A percentile compares a stretch with the other conserved stretches of the same genome.
Conservation (phyloP, 1,284 basidiomycete genomes). For the Exobasidium rhododendri region DNA sequence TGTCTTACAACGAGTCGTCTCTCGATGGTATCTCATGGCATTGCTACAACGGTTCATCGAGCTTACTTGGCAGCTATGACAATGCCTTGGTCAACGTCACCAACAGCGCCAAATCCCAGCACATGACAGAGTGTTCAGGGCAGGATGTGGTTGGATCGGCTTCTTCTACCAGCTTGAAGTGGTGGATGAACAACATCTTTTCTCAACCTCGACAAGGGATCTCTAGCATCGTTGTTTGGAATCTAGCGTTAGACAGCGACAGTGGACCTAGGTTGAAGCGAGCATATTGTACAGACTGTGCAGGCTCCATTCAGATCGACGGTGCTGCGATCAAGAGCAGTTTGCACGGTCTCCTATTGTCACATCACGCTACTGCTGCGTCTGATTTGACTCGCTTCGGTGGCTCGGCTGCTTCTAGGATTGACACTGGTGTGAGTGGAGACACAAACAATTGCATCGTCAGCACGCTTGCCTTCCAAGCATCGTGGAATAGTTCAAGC, state of each 20-base stretch:
- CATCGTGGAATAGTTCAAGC: conserved; percentile 12
- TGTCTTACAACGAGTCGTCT: conserved; percentile 25
- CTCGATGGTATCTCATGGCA: conserved; percentile 43
- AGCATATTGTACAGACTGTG: conserved; percentile 31
- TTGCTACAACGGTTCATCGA: conserved; percentile 33
- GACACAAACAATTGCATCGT: conserved; percentile 8
- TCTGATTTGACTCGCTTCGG: conserved; percentile 30
- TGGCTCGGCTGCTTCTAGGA: conserved; percentile 25
- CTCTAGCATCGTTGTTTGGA: conserved; percentile 31
- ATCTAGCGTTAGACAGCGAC: conserved; percentile 29
- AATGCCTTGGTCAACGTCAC: conserved; percentile 16
- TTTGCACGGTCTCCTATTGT: conserved; percentile 28
- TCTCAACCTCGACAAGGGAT: conserved; percentile 24
- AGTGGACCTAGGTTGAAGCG: conserved; percentile 27
- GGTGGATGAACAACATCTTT: conserved; percentile 33
- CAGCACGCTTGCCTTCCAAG: background rate
- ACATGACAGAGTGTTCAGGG: conserved; percentile 40
- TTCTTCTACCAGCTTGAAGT: conserved; percentile 25
- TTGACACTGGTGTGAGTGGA: conserved; percentile 22
- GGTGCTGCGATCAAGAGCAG: conserved; percentile 21
- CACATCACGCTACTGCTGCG: conserved; percentile 27
- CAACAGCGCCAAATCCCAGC: conserved; percentile 21
- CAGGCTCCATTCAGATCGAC: conserved; percentile 26
- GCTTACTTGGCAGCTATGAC: conserved; percentile 14
- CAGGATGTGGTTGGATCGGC: conserved; percentile 13